phyloP scores from a whole-genome alignment of 2,329 filamentous ascomycete genomes.

The Nemania serpens region DNA sequence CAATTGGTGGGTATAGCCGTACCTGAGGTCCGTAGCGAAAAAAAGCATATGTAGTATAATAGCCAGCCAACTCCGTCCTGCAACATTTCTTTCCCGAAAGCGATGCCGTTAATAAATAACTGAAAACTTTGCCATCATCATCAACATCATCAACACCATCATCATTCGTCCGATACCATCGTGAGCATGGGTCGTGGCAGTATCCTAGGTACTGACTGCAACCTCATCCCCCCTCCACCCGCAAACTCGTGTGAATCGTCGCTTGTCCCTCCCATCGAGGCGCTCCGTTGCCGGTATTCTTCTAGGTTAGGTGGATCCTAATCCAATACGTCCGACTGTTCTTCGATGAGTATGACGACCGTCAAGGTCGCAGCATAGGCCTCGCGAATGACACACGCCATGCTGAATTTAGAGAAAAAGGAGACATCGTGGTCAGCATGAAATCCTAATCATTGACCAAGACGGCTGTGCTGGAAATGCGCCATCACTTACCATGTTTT shows the following conservation, averaged over 20 bases:
- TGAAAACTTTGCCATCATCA: not conserved
- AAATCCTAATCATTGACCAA: not conserved
- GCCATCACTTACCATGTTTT: constrained; percentile 64
- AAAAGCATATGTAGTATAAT: not conserved
- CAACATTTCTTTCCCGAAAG: not conserved
- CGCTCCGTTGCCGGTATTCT: not conserved
- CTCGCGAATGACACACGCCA: constrained; percentile 75
- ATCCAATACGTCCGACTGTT: constrained; percentile 47
- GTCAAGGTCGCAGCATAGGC: constrained; percentile 75
- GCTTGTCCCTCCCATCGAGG: not conserved
- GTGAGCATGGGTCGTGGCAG: not conserved
- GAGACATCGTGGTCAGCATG: constrained; percentile 32
- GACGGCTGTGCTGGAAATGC: not conserved
- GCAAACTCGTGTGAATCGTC: constrained; percentile 7
- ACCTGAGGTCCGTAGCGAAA: constrained; percentile 5
- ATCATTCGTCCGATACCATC: constrained; percentile 3
- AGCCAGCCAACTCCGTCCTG: constrained; percentile 16
- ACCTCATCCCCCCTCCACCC: not conserved
- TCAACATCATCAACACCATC: not conserved
- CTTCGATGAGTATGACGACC: constrained; percentile 71
- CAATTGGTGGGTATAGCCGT: constrained; percentile 20
- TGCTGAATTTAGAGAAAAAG: constrained; percentile 47
- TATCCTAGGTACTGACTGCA: not conserved
- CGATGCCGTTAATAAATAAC: not conserved
- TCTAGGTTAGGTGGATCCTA: constrained; percentile 9